Base-by-base conservation (phyloP, 2,329 filamentous ascomycete genomes). In the Epichloe scottii region DNA sequence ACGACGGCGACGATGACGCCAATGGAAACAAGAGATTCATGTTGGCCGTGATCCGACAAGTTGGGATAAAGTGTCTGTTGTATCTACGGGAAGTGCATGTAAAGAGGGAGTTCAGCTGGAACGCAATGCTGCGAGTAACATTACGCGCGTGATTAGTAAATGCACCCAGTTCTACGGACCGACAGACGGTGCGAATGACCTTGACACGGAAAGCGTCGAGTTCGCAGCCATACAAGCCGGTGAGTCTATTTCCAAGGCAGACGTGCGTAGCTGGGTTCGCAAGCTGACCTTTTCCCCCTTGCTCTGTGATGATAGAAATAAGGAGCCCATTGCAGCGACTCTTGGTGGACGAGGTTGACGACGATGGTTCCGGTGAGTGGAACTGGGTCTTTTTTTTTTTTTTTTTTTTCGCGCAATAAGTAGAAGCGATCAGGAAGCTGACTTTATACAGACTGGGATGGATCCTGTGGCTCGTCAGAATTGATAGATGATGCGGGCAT, bases 301-400 rank as follows among this genome's bases (percentile, higher is more conserved):
- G 10, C 30, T 37, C 19, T 3, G 14, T 17, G 45, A 26, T 39
- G 14, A 42, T 51, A 69, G 66, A 67, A 30, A 68, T 78, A 4
- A 53, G 75, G 12, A 70, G 72, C 14, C 60, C 68, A n/a, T 71
- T 87, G 58, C 70, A 69, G 38, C 68, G 67, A 46, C 64, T 84
- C n/a, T 68, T 77, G 42, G 71, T 79, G 15, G 77, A 81, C 46
- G 75, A 79, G 53, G 60, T 77, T 51, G 78, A 81, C 54, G 77
- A 81, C 49, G 78, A 81, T 50, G 76, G 67, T 57, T 79, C 77
- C 57, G 77, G 78, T 79, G 76, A 44, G 39, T 43, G 46, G 26
- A 23, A n/a, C 30, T 30, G 8, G 1, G 21, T 21, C 4, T 21
- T 21, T 21, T 21, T 21, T 21, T 21, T 21, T 21, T 21, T 21